Evolutionary conservation across 441 rosid species (phyloP).

Genomic region (Capsella rubella): DNA sequence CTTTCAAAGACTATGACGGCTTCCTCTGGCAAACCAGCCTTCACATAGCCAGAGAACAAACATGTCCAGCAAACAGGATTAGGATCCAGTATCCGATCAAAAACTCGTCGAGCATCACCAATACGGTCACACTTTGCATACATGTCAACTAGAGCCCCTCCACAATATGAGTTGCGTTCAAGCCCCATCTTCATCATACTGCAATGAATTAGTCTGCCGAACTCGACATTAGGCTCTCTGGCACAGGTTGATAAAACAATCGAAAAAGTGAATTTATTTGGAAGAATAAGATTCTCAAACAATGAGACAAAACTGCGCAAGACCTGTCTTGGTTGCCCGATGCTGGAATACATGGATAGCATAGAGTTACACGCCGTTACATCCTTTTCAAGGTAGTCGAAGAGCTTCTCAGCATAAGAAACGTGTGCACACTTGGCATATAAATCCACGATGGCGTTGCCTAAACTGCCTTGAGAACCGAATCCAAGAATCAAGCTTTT

Average conservation of each 20-base stretch:
- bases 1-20: slow-evolving; percentile 64
- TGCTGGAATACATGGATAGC: slow-evolving; percentile 68
- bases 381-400: slow-evolving; percentile 58
- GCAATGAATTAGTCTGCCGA: slow-evolving; percentile 71
- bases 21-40: slow-evolving; percentile 68
- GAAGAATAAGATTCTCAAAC: slow-evolving; percentile 49
- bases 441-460: slow-evolving; percentile 73
- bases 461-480: slow-evolving; percentile 54
- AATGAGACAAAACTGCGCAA: slow-evolving; percentile 48
- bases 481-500: slow-evolving; percentile 57
- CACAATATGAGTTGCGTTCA: slow-evolving; percentile 62
- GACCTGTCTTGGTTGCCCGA: slow-evolving; percentile 52
- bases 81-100: slow-evolving; percentile 60
- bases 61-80: slow-evolving; percentile 92
- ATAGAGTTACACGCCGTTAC: slow-evolving; percentile 79
- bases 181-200: slow-evolving; percentile 66
- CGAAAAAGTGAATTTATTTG: slow-evolving; percentile 81
- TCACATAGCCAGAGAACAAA: slow-evolving; percentile 78
- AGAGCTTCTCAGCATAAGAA: slow-evolving; percentile 63
- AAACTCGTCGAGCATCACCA: slow-evolving; percentile 62
- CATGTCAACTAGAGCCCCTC: slow-evolving; percentile 83
- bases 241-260: slow-evolving; percentile 78
- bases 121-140: slow-evolving; percentile 69
- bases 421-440: slow-evolving; percentile 74
- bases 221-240: slow-evolving; percentile 51